phyloP scores from a whole-genome alignment of 768 basidiomycete species.

The Serendipita sp. region DNA sequence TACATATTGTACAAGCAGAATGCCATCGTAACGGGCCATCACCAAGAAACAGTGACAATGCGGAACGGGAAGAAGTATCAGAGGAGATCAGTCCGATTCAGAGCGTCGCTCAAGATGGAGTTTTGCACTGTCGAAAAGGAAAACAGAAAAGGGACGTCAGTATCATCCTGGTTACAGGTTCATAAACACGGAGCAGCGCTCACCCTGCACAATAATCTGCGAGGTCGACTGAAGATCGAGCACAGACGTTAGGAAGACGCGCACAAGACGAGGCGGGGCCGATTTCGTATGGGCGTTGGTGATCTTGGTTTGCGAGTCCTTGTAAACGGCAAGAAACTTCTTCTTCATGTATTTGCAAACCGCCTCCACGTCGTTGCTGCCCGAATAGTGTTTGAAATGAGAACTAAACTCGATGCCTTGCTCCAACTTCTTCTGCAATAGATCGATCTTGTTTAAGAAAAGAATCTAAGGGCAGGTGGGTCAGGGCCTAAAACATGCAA shows the following conservation, averaged over 20 bases:
- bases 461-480: conserved; percentile 12
- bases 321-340: not conserved
- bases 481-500: too few relatives aligned
- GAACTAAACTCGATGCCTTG: conserved; percentile 39
- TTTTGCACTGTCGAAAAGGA: not conserved
- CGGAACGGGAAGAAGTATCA: too few relatives aligned
- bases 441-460: conserved; percentile 26
- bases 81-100: not conserved
- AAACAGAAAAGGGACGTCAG: too few relatives aligned
- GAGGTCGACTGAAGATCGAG: not conserved
- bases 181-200: not conserved
- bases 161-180: too few relatives aligned
- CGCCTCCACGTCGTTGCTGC: not conserved
- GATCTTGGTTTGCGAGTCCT: not conserved
- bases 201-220: not conserved
- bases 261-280: not conserved
- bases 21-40: too few relatives aligned
- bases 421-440: conserved; percentile 27
- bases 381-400: conserved; percentile 42
- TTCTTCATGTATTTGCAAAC: conserved; percentile 8
- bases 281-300: not conserved
- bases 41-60: too few relatives aligned
- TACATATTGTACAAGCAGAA: too few relatives aligned
- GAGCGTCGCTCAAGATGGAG: not conserved
- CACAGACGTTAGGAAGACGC: not conserved